Base-by-base conservation (phyloP, 805 yeast genomes). In the Teunomyces barrocoloradensis region DNA sequence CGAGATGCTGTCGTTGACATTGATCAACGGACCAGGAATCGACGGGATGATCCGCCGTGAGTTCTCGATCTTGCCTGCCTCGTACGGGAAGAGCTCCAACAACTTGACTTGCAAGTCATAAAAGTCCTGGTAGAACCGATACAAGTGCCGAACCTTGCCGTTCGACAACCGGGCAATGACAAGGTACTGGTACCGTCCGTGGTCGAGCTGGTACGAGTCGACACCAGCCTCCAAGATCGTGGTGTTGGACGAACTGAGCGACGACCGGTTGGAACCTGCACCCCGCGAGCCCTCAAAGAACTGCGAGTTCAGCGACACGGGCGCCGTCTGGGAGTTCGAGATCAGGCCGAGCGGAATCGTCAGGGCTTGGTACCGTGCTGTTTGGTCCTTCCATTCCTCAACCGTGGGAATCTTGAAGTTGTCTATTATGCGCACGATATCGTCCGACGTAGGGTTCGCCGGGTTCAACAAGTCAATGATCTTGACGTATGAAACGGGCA, bases 21-120 rank as follows among this genome's bases (percentile, higher is more conserved):
- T 87, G 33, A 95, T 85, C 42, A 92, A 76, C 2, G 99, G 99
- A 1, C 98, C 99, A 0, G 99, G 98, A 59, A 94, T 91, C 54
- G 85, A 89, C 6, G 99, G 99, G 48, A 94, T 75, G 27, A 87
- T 84, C 53, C 99, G 81, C 44, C 82, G 81, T 23, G 81, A 75
- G 65, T 87, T 87, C 46, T 83, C 85, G 38, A 82, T 84, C 55
- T 89, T 83, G 11, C 97, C 97, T 6, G 97, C 96, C 66, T 92
- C 99, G 50, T 78, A 82, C 6, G 97, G 97, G 74, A 87, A 94
- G 23, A 83, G 75, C 57, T 87, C 94, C 43, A 92, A 73, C 43
- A 94, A 72, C 52, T 78, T 81, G 44, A 90, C 90, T 64, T 94
- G 99, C 62, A 91, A 80, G 63, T 94, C 96, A 65, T 91, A 94